Base-by-base conservation (phyloP, 306 rosid genomes). In the Rubus parviflorus region DNA sequence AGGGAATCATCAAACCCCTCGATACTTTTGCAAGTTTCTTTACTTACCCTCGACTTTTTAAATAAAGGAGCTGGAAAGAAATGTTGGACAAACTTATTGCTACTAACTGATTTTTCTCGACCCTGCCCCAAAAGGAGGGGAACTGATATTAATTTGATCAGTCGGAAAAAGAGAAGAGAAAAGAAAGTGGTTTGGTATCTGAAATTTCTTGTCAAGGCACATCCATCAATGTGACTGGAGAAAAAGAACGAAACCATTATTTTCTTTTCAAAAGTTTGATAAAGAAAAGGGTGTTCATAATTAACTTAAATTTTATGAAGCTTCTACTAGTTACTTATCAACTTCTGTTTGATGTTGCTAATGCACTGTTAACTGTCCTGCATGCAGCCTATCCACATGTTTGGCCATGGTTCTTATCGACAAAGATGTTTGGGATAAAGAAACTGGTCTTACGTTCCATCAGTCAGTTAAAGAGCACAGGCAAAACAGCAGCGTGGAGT, bases 321-420 rank as follows among this genome's bases (percentile, higher is more conserved):
- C 19, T 51, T 76, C 25, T 73, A 60, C 43, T n/a, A 58, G 68
- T 72, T 79, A 51, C 85, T 70, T 23, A 76, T 49, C 25, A 72
- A 65, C 64, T 73, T 41, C 11, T 62, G 25, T 15, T 73, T 17
- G 58, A 9, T 46, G 42, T 60, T 81, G 38, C 73, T 66, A 67
- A 72, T 53, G 43, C 11, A 52, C 53, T 51, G 43, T 84, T 80
- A 8, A 70, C 75, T 61, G 17, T 47, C 70, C 77, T 61, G 66
- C 46, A 43, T 81, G 83, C 88, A 92, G 94, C 68, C 42, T 72
- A 72, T 78, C 87, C 8, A 25, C 63, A 23, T 81, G 75, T 68
- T 79, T 87, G 79, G 87, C 92, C 45, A 85, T 95, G 90, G 87
- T 95, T 75, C 86, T 95, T 54, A 73, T 95, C 57, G 97, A 92